Base-by-base conservation (phyloP, 805 yeast genomes). In the Metschnikowia anglica region DNA sequence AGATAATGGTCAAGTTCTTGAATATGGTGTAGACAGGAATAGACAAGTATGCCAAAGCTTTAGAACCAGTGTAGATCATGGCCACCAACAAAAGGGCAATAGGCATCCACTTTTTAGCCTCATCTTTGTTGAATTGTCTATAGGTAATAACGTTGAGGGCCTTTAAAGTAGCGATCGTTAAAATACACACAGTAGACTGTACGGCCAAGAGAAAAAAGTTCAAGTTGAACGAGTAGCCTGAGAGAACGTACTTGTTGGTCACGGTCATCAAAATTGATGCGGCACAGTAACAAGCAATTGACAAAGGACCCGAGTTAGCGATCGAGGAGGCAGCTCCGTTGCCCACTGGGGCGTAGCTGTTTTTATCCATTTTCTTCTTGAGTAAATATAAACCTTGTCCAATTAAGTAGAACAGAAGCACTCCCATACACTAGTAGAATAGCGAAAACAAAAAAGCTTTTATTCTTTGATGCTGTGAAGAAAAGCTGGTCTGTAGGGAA, bases 1-100 rank as follows among this genome's bases (percentile, higher is more conserved):
- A 73, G 54, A 93, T 91, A 62, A 93, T 93, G 49, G 99, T 91
- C 68, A 93, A 80, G 71, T 93, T 93, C 78, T 93, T 93, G 84
- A 93, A 93, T 57, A 93, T 91, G 52, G 99, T 93, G 77, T 89
- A 93, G 46, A 93, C 96, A 40, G 99, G 99, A 46, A 93, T 90
- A 39, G 91, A 74, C 61, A 93, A 80, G 70, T 70, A 88, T 69
- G 88, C 95, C 59, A 93, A 75, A 43, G 98, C 97, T 76, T 90
- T 93, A 44, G 97, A 87, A 34, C 93, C 85, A 43, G 99, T 93
- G 76, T 90, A 93, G 63, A 90, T 90, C 98, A 91, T 93, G 35
- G 81, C 72, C 34, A 90, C 98, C 59, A 93, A 79, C 57, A 90
- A 70, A 52, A 89, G 68, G 2, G 97, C 90, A 58, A 93, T 89